phyloP scores from a whole-genome alignment of 306 rosid genomes.

The Lathyrus oleraceus region DNA sequence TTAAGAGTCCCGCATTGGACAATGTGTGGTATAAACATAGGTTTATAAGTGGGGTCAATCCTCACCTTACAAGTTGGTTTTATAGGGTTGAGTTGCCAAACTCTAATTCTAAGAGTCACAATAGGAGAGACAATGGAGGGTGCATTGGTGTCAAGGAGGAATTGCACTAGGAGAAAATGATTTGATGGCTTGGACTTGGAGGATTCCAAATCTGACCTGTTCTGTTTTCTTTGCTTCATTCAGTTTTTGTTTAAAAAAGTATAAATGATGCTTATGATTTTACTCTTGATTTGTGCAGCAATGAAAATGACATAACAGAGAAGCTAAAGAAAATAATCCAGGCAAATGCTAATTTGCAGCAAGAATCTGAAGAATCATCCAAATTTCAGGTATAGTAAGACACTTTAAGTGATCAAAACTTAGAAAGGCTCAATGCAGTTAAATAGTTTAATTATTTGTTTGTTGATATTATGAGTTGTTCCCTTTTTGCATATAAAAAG shows the following conservation, averaged over 20 bases:
- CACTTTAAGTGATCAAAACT: conserved; percentile 28
- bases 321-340: conserved; percentile 69
- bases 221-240: conserved; percentile 17
- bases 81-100: too few relatives aligned
- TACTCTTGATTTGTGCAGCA: conserved; percentile 52
- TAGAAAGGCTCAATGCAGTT: conserved; percentile 27
- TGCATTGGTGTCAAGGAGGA: conserved; percentile 5
- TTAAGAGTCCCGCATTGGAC: too few relatives aligned
- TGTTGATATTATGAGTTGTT: conserved; percentile 21
- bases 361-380: conserved; percentile 52
- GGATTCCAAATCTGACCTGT: conserved; percentile 3
- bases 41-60: too few relatives aligned
- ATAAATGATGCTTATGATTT: conserved; percentile 27
- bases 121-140: not conserved
- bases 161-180: not conserved
- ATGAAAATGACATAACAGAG: conserved; percentile 93
- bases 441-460: conserved; percentile 12
- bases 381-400: conserved; percentile 57
- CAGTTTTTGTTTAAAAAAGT: conserved; percentile 5
- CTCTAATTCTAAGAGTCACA: not conserved
- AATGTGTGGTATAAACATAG: too few relatives aligned
- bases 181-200: conserved; percentile 2
- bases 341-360: conserved; percentile 58
- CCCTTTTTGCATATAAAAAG: conserved; percentile 11
- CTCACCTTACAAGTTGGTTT: too few relatives aligned